Evolutionary conservation across 2,329 filamentous ascomycete genomes (phyloP), one percentile per base, ranked within the genome.

Genomic region (Xylariaceae sp.): DNA sequence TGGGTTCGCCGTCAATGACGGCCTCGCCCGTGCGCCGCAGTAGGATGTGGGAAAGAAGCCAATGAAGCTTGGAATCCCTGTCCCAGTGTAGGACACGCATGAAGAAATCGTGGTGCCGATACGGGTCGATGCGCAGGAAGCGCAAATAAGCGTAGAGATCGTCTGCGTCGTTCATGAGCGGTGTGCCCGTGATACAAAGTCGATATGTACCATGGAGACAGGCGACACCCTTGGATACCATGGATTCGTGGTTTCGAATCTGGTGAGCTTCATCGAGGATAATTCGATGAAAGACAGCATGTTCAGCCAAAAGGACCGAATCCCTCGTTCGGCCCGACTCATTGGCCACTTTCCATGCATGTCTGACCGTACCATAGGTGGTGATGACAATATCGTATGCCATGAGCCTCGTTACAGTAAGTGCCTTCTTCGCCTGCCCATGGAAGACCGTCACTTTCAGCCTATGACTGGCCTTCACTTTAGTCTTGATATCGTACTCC

Each of bases 161-260:
- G 37, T 84, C 79, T 1, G 93, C 84, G 11, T 82, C 86, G 67
- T 96, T 97, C 89, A 95, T 95, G 86, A 94, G 90, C 0, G 90
- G 90, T 0, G 90, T 94, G 17, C 90, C 90, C 4, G 88, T 92
- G 75, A 94, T 83, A 69, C 88, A 92, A 73, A 90, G 85, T 50
- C 90, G 81, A 69, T 88, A 84, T 34, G 76, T 79, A n/a, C 87
- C 77, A 60, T 81, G 75, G 11, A 94, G 74, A 15, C 75, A 72
- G 66, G 77, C 82, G 37, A 83, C 83, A 10, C 84, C 89, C 62
- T 79, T 77, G 0, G 88, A 83, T 4, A 81, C 75, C 62, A 84
- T 82, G 0, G 88, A 87, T 39, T 75, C 77, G 58, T 83, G 83
- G 68, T 93, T 94, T 76, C 93, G 94, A 76, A 94, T 90, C 68